Evolutionary conservation across 2,329 filamentous ascomycete genomes (phyloP).

Genomic region (Fusarium tjaetaba): DNA sequence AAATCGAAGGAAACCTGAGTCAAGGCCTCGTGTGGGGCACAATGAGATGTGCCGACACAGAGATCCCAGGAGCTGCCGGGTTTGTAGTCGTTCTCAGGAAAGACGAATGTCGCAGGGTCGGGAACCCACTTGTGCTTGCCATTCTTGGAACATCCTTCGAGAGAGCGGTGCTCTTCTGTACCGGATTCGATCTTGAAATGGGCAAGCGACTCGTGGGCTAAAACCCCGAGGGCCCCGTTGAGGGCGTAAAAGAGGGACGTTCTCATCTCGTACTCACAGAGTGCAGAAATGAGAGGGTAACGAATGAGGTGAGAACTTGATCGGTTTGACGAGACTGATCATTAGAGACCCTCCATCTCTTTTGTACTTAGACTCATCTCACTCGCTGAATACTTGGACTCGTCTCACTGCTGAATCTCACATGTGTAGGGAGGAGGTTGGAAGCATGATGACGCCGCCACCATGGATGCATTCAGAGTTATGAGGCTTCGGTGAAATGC

Average conservation of each 20-base stretch:
- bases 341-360: conserved; percentile 16
- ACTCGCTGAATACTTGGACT: too few species aligned
- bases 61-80: conserved; percentile 40
- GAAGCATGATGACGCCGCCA: not conserved
- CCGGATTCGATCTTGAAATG: conserved; percentile 31
- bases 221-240: conserved; percentile 37
- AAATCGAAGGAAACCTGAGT: conserved; percentile 42
- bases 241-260: conserved; percentile 40
- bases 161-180: conserved; percentile 16
- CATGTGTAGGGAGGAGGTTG: not conserved
- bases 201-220: conserved; percentile 39
- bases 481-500: not conserved
- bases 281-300: conserved; percentile 24
- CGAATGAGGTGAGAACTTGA: conserved; percentile 32
- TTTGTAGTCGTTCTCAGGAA: conserved; percentile 36
- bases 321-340: conserved; percentile 13
- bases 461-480: conserved; percentile 5
- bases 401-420: not conserved
- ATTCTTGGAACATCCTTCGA: conserved; percentile 38
- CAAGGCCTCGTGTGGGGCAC: conserved; percentile 35
- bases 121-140: conserved; percentile 42
- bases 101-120: conserved; percentile 40
- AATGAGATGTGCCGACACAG: conserved; percentile 33
- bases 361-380: conserved; percentile 11
- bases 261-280: conserved; percentile 35